Percentiles rank a stretch among this genome's conserved stretches.
phyloP scores from a whole-genome alignment of 306 rosid species.

The Ziziphus jujuba region DNA sequence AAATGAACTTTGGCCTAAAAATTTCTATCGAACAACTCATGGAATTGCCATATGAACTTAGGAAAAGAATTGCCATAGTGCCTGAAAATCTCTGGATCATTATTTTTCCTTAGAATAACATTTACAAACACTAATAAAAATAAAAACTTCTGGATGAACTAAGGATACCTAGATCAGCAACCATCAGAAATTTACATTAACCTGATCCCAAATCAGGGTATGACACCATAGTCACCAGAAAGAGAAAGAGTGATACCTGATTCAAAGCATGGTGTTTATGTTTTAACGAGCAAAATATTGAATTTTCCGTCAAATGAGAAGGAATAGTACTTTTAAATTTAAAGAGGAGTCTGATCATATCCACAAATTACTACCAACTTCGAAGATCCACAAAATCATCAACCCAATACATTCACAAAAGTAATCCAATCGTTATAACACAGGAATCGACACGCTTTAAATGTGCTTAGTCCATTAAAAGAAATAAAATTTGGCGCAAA shows the following conservation, averaged over 20 bases:
- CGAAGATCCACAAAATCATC: slow-evolving; percentile 34
- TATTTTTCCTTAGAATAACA: neutral
- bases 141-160: neutral
- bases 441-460: neutral
- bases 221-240: neutral
- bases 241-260: neutral
- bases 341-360: neutral
- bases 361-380: slow-evolving; percentile 4
- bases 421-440: neutral
- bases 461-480: slow-evolving; percentile 19
- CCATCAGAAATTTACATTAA: neutral
- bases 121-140: neutral
- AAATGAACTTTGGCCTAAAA: no score
- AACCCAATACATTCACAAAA: neutral
- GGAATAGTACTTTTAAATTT: neutral
- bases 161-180: neutral
- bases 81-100: neutral
- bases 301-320: neutral
- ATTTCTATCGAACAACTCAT: no score
- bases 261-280: neutral
- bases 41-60: neutral
- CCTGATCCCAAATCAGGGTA: neutral
- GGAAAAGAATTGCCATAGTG: neutral
- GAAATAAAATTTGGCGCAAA: neutral
- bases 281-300: no score